Percentiles rank a stretch among this genome's conserved stretches.
phyloP scores from a whole-genome alignment of 2,329 filamentous ascomycete genomes.

The Cryphonectria naterciae region DNA sequence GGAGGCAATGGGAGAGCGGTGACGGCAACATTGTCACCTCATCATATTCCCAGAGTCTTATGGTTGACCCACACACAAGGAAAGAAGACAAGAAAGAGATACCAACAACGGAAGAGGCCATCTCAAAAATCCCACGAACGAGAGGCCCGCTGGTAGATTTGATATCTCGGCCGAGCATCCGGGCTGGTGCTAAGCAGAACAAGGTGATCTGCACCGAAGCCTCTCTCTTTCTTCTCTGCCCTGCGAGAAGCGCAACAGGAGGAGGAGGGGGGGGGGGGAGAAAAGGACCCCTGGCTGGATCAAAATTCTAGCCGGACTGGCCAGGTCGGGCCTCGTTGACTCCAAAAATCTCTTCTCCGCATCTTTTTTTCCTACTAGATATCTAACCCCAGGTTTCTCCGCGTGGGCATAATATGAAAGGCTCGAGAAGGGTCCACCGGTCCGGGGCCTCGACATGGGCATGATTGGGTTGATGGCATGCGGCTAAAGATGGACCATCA shows the following conservation, averaged over 20 bases:
- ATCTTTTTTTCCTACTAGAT: background rate
- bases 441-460: background rate
- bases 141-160: slow-evolving; percentile 1
- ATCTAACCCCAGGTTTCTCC: slow-evolving; percentile 16
- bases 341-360: background rate
- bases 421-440: background rate
- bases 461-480: slow-evolving; percentile 8
- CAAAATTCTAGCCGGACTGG: background rate
- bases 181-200: background rate
- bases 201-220: background rate
- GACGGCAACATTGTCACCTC: slow-evolving; percentile 14
- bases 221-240: background rate
- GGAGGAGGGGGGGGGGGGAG: background rate
- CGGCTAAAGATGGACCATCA: background rate
- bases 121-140: slow-evolving; percentile 22
- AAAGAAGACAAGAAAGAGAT: no score
- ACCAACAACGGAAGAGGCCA: slow-evolving; percentile 3
- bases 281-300: background rate
- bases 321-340: background rate
- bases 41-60: background rate
- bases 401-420: background rate
- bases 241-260: no score
- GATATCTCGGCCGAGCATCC: background rate
- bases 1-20: background rate
- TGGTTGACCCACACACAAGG: background rate